Evolutionary conservation across 805 yeast species (phyloP).

Genomic region (Barnettozyma siamensis): DNA sequence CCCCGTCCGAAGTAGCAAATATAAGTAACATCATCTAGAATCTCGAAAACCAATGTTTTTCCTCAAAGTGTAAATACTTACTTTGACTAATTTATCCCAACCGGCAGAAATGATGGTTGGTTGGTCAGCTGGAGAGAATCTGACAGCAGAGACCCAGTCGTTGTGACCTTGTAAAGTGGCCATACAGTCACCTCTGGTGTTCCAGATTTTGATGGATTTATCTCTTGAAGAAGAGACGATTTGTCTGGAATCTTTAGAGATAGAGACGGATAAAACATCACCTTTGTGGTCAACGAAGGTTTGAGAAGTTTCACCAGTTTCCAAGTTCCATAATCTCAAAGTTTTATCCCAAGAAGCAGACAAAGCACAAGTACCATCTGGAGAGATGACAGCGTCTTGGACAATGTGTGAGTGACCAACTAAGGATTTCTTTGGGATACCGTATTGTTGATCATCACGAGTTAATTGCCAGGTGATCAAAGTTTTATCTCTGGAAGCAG

Average conservation of each 20-base stretch:
- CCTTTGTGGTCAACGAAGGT: constrained; percentile 98
- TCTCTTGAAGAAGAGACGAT: constrained; percentile 99
- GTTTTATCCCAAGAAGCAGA: constrained; percentile 99
- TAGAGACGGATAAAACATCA: constrained; percentile 95
- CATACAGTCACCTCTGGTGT: constrained; percentile 96
- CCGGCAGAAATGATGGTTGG: constrained; percentile 93
- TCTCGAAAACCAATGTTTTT: constrained; percentile 2
- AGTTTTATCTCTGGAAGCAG: constrained; percentile 98
- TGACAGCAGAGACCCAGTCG: constrained; percentile 99
- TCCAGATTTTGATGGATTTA: constrained; percentile 99
- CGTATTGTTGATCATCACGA: constrained; percentile 95
- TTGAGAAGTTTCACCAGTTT: constrained; percentile 86
- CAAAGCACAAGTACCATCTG: constrained; percentile 96
- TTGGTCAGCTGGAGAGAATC: constrained; percentile 85
- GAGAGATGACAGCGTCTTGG: constrained; percentile 94
- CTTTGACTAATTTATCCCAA: constrained; percentile 98
- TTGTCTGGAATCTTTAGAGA: constrained; percentile 94
- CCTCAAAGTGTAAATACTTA: constrained; percentile 46
- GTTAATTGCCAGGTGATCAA: constrained; percentile 96
- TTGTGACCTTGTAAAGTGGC: constrained; percentile 91
- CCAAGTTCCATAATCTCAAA: constrained; percentile 96
- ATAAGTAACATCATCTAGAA: constrained; percentile 68
- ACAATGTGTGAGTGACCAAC: constrained; percentile 99
- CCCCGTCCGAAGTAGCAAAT: constrained; percentile 99
- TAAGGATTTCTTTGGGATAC: constrained; percentile 96